A percentile compares a stretch with the other conserved stretches of the same genome.
Conservation (phyloP, 1,139 yeast species). For the Tardiomyces depauwii region DNA sequence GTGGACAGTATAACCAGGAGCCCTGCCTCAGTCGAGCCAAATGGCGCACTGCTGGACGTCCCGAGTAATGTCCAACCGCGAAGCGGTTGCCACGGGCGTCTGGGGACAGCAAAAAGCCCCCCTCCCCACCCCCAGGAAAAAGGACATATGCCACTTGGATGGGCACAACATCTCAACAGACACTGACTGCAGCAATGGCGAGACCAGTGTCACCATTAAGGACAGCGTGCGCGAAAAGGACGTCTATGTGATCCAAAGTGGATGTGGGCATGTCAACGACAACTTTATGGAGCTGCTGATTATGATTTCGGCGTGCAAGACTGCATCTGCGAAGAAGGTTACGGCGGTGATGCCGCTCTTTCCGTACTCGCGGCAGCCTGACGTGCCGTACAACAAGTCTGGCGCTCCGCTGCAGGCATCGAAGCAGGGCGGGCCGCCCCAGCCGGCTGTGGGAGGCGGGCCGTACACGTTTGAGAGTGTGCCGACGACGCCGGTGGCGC, state of each 20-base stretch:
- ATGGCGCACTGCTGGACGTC: no score
- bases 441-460: conserved; percentile 29
- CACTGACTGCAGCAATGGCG: conserved; percentile 48
- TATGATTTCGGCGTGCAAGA: conserved; percentile 87
- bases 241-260: conserved; percentile 69
- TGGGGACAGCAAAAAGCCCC: no score
- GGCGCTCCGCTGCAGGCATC: conserved; percentile 42
- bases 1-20: no score
- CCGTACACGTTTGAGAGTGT: neutral
- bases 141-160: no score
- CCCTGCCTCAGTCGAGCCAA: no score
- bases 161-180: no score
- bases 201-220: conserved; percentile 71
- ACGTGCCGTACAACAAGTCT: conserved; percentile 68
- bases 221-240: conserved; percentile 91
- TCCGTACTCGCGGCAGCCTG: conserved; percentile 95
- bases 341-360: conserved; percentile 93
- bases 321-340: conserved; percentile 87
- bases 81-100: no score
- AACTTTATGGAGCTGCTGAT: conserved; percentile 79
- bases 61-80: no score
- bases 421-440: conserved; percentile 3
- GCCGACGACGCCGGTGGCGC: conserved; percentile 3
- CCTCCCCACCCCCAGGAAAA: no score
- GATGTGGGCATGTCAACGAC: conserved; percentile 88